Base-by-base conservation (phyloP, 345 rosid genomes). In the Tarenaya hassleriana region DNA sequence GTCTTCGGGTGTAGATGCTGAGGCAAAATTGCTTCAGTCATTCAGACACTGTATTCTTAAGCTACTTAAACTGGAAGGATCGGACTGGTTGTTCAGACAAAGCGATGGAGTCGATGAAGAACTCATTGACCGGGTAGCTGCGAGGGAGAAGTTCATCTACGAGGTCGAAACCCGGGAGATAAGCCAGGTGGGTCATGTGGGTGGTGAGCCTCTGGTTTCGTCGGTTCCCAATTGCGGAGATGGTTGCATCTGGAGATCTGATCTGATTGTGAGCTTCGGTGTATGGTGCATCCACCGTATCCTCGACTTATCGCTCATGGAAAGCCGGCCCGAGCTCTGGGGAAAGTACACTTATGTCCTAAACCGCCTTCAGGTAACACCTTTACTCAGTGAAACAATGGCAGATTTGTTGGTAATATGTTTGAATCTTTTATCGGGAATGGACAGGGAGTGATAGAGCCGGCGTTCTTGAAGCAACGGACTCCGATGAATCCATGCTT, bases 291-390 rank as follows among this genome's bases (percentile, higher is more conserved):
- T 94, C 31, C 97, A 83, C 67, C 80, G 91, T 50, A 68, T 94
- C 61, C 97, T 94, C 44, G 82, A 76, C 64, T 65, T 94, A 68
- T 94, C 97, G 13, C 77, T 83, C 55, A 73, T 86, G 97, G 99
- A 94, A 74, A 88, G 99, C 70, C 77, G 99, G 37, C 99, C 97
- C 15, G 97, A 88, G 67, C 72, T 94, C 20, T 94, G 99, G 99
- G 99, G 99, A 51, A 94, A 86, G 63, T 86, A 94, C 57, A 94
- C 99, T 60, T 94, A 75, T 33, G 97, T 86, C 34, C 82, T 94
- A 39, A 94, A 94, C 71, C 97, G 80, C 39, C 95, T 94, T 55
- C 99, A 94, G 99, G 99, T 92, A 73, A 61, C 49, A 34, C 29
- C 50, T 61, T 24, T 5, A 24, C 29, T 24, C 29, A n/a, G n/a